Evolutionary conservation across 169 alveolate species (phyloP), one percentile per base, ranked within the genome.

Genomic region (Eimeria tenella): DNA sequence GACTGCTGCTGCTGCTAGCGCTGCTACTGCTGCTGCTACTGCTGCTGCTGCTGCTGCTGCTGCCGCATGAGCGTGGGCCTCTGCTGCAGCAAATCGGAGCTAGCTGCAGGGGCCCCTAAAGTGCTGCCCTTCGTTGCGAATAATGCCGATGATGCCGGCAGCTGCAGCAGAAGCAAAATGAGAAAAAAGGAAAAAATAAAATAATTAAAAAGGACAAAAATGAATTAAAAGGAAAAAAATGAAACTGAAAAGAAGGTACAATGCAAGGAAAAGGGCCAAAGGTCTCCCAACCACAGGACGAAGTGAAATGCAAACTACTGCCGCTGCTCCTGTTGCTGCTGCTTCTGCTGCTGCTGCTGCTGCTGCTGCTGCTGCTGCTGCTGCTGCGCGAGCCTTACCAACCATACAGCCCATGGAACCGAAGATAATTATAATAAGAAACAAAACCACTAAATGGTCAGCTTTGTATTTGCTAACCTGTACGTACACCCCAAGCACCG

Each of bases 61-160:
- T 17, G 42, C 75, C 4, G 21, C 75, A n/a, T 65, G 74, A 58
- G 21, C 19, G 5, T 58, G 68, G 19, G 68, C 68, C 11, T 58
- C 68, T 58, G 19, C 68, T 58, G 68, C n/a, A 21, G 75, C 8
- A 11, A 21, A n/a, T 21, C 55, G 42, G 88, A 49, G 4, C 56
- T 25, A 75, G 25, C 86, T 75, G 86, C 86, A 75, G 23, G 86
- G 86, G 31, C 86, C 62, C 86, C 50, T 75, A n/a, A 75, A 75
- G 58, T 10, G 25, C 86, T 75, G 86, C 10, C 86, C 86, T 15
- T n/a, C 86, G 50, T 75, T 75, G 86, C 49, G 53, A 8, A 75
- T 42, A 15, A 75, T 5, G 21, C 86, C 86, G 19, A 75, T 75
- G 8, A 75, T 75, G 10, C 70, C 68, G 0, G 87, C 49, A 77